Conservation (phyloP, 2,329 filamentous ascomycete genomes). For the Trichoderma sp. region DNA sequence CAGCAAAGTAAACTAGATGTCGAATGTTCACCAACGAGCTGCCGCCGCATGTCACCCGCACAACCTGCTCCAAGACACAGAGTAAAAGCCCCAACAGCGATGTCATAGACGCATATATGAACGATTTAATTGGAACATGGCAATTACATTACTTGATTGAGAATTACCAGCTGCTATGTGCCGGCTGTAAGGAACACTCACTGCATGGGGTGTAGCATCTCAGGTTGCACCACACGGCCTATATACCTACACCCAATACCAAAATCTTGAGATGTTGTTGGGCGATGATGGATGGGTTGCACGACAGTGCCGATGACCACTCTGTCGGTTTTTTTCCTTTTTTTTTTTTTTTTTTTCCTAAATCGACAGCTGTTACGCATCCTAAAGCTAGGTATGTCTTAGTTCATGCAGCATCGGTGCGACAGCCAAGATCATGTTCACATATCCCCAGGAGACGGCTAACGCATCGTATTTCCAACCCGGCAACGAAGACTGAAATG, state of each 20-base stretch:
- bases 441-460: background rate
- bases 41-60: background rate
- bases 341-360: background rate
- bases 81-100: background rate
- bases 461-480: background rate
- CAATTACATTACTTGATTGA: background rate
- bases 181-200: background rate
- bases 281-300: background rate
- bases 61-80: background rate
- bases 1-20: background rate
- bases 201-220: background rate
- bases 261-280: background rate
- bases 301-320: background rate
- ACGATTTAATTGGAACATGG: background rate
- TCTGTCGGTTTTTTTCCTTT: background rate
- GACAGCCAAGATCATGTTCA: background rate
- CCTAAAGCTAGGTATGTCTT: conserved; percentile 3
- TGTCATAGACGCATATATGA: background rate
- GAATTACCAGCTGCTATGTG: background rate
- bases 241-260: conserved; percentile 1
- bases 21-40: background rate
- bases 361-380: background rate
- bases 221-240: background rate
- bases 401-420: conserved; percentile 4
- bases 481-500: background rate